These are phyloP conservation scores for Carpinus viminea DNA, from an alignment of 306 rosid genomes.

Conservation along the genomic window DNA sequence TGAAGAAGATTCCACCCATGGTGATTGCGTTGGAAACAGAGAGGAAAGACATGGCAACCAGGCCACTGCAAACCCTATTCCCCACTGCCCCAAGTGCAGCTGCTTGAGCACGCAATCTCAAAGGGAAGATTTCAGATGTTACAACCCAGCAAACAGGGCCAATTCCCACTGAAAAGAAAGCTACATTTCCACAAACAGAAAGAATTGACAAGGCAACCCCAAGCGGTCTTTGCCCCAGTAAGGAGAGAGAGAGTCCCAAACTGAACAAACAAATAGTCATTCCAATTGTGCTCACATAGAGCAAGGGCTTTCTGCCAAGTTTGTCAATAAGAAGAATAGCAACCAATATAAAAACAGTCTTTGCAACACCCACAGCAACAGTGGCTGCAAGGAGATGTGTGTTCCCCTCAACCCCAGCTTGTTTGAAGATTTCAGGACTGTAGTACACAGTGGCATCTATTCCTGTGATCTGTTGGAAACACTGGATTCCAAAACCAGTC, in stretches of 20 bases:
- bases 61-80: constrained; percentile 81
- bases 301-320: constrained; percentile 84
- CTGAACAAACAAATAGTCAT: constrained; percentile 85
- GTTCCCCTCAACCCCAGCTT: constrained; percentile 66
- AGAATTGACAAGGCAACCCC: constrained; percentile 54
- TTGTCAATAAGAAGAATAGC: constrained; percentile 78
- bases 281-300: constrained; percentile 82
- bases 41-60: constrained; percentile 89
- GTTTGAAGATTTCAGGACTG: constrained; percentile 77
- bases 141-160: constrained; percentile 97
- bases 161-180: constrained; percentile 87
- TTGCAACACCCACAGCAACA: constrained; percentile 80
- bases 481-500: constrained; percentile 87
- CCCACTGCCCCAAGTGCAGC: constrained; percentile 85
- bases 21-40: constrained; percentile 64
- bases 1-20: constrained; percentile 67
- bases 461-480: constrained; percentile 97
- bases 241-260: constrained; percentile 47
- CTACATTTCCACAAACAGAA: constrained; percentile 89
- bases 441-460: constrained; percentile 94
- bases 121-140: constrained; percentile 88
- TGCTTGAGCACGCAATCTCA: constrained; percentile 85
- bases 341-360: constrained; percentile 74
- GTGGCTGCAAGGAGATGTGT: constrained; percentile 80
- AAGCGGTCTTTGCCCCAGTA: constrained; percentile 54